phyloP scores from a whole-genome alignment of 2,329 filamentous ascomycete genomes.

The Monilinia polystroma region DNA sequence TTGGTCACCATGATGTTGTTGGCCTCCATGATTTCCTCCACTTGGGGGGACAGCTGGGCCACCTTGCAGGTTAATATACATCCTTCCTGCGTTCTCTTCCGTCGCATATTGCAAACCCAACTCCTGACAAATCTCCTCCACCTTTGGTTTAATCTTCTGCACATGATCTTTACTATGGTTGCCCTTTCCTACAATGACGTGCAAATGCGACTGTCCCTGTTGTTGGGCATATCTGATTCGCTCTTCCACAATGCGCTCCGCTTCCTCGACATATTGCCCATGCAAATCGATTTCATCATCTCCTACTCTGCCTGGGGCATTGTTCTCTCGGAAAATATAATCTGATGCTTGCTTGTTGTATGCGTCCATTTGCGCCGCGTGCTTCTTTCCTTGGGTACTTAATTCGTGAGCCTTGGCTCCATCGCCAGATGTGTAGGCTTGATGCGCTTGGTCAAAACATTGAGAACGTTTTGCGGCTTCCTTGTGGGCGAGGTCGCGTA shows the following conservation, averaged over 20 bases:
- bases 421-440: slow-evolving; percentile 82
- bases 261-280: slow-evolving; percentile 92
- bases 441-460: slow-evolving; percentile 72
- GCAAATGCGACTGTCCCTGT: slow-evolving; percentile 93
- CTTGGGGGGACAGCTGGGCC: slow-evolving; percentile 50
- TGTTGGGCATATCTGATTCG: slow-evolving; percentile 85
- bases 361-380: slow-evolving; percentile 79
- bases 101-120: slow-evolving; percentile 85
- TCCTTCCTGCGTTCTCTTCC: slow-evolving; percentile 81
- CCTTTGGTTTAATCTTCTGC: slow-evolving; percentile 92
- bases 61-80: slow-evolving; percentile 79
- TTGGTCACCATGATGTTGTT: slow-evolving; percentile 41
- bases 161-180: slow-evolving; percentile 81
- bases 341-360: slow-evolving; percentile 92
- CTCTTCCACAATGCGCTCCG: slow-evolving; percentile 83
- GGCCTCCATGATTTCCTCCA: slow-evolving; percentile 43
- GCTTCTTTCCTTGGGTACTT: slow-evolving; percentile 79
- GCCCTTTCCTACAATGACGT: slow-evolving; percentile 92
- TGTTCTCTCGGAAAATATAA: slow-evolving; percentile 95
- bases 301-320: slow-evolving; percentile 70
- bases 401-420: slow-evolving; percentile 76
- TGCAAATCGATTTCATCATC: slow-evolving; percentile 86
- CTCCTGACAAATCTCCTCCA: slow-evolving; percentile 86
- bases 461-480: slow-evolving; percentile 76
- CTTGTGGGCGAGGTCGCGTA: slow-evolving; percentile 77